These are phyloP conservation scores for Suillus paluster DNA, from an alignment of 768 basidiomycete genomes.

Conservation along the genomic window DNA sequence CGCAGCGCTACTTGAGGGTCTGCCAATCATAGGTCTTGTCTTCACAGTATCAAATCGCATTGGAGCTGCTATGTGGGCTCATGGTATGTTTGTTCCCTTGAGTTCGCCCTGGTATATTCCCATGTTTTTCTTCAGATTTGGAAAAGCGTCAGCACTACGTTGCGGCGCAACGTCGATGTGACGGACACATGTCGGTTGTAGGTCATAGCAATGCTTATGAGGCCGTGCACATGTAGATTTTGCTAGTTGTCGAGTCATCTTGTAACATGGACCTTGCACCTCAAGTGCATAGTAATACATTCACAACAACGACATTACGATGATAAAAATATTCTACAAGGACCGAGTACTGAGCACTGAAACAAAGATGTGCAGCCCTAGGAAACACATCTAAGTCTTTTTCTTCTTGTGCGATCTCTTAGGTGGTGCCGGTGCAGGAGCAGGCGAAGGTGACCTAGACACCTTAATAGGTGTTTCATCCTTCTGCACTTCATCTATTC, in stretches of 20 bases:
- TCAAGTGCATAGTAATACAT: neutral
- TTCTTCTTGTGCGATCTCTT: slow-evolving; percentile 73
- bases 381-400: slow-evolving; percentile 48
- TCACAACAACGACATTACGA: neutral
- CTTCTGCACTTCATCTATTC: slow-evolving; percentile 67
- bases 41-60: slow-evolving; percentile 88
- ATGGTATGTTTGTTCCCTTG: slow-evolving; percentile 50
- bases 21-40: slow-evolving; percentile 81
- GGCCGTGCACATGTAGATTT: neutral
- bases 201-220: neutral
- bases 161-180: slow-evolving; percentile 27
- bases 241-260: neutral
- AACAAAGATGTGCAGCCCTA: neutral
- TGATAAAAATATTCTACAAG: neutral
- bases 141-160: slow-evolving; percentile 62
- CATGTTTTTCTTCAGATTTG: slow-evolving; percentile 47
- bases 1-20: slow-evolving; percentile 78
- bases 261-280: neutral
- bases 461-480: slow-evolving; percentile 46
- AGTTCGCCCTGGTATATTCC: neutral
- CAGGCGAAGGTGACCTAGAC: slow-evolving; percentile 67
- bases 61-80: slow-evolving; percentile 95
- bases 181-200: neutral
- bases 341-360: neutral
- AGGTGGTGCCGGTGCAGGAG: slow-evolving; percentile 46